These are phyloP conservation scores for Kentomonas sorsogonicus DNA, from an alignment of 208 protist species.

Conservation along the genomic window DNA sequence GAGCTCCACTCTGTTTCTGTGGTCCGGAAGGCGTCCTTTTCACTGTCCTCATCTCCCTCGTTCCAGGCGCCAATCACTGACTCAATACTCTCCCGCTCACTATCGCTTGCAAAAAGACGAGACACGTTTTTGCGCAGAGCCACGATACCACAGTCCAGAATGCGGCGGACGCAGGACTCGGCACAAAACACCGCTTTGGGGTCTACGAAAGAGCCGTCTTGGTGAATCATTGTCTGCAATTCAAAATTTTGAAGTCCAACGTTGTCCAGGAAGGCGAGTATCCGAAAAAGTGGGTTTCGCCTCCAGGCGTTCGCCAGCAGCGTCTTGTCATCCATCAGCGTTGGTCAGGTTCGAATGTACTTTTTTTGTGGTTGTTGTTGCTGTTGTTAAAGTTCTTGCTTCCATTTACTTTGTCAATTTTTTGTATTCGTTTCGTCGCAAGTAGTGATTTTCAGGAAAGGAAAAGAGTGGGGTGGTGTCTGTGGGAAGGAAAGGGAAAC, in stretches of 20 bases:
- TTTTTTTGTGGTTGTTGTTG: too few species aligned
- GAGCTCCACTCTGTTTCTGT: too few species aligned
- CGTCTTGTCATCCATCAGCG: too few species aligned
- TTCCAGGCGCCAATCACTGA: conserved; percentile 23
- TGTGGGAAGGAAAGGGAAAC: too few species aligned
- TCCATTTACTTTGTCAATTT: too few species aligned
- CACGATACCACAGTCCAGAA: conserved; percentile 39
- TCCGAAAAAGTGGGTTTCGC: conserved; percentile 61
- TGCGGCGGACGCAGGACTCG: conserved; percentile 26
- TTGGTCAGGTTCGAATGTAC: too few species aligned
- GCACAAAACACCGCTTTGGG: conserved; percentile 25
- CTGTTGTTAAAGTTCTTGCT: too few species aligned
- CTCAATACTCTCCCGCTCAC: conserved; percentile 37
- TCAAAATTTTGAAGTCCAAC: conserved; percentile 65
- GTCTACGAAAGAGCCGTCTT: conserved; percentile 37
- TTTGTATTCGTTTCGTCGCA: too few species aligned
- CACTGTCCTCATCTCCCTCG: neutral
- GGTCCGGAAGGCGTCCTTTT: conserved; percentile 6
- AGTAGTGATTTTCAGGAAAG: too few species aligned
- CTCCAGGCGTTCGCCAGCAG: too few species aligned
- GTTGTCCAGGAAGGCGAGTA: conserved; percentile 80
- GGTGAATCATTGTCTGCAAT: conserved; percentile 20
- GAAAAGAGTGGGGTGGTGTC: too few species aligned
- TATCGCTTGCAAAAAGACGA: conserved; percentile 34
- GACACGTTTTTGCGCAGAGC: conserved; percentile 43